A percentile compares a stretch with the other conserved stretches of the same genome.
Conservation (phyloP, 1,284 basidiomycete genomes). For the Pseudozyma sp. region DNA sequence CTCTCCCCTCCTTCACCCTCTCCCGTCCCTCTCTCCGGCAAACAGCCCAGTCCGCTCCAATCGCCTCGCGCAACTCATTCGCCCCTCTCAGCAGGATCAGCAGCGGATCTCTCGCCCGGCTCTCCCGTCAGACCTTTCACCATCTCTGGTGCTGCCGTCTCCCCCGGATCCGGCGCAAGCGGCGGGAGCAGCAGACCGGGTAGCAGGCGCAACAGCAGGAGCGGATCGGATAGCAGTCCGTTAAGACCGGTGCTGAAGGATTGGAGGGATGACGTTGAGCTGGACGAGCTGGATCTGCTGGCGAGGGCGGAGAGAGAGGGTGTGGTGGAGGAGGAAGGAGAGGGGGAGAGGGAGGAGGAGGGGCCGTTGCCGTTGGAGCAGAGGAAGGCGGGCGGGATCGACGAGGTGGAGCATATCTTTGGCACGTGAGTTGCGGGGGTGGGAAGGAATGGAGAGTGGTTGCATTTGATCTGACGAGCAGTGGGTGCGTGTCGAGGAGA, state of each 20-base stretch:
- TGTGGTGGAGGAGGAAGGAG: slow-evolving; percentile 30
- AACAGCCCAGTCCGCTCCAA: slow-evolving; percentile 33
- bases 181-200: slow-evolving; percentile 20
- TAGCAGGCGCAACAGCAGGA: slow-evolving; percentile 36
- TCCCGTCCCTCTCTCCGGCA: slow-evolving; percentile 33
- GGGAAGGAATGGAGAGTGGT: too few species aligned
- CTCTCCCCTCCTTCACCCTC: slow-evolving; percentile 40
- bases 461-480: too few species aligned
- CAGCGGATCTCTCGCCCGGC: slow-evolving; percentile 32
- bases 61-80: slow-evolving; percentile 15
- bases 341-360: slow-evolving; percentile 35
- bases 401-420: slow-evolving; percentile 64
- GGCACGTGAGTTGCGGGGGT: slow-evolving; percentile 22
- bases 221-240: slow-evolving; percentile 46
- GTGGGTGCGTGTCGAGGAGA: too few species aligned
- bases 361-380: slow-evolving; percentile 42
- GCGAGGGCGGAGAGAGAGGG: slow-evolving; percentile 46
- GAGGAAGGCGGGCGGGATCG: slow-evolving; percentile 62
- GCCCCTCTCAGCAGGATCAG: slow-evolving; percentile 12
- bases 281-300: slow-evolving; percentile 37
- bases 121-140: slow-evolving; percentile 39
- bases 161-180: neutral
- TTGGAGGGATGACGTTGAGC: slow-evolving; percentile 56
- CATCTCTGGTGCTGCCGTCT: slow-evolving; percentile 14
- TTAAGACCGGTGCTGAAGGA: slow-evolving; percentile 61